Conservation (phyloP, 2,329 filamentous ascomycete genomes). For the Stenocarpella maydis region DNA sequence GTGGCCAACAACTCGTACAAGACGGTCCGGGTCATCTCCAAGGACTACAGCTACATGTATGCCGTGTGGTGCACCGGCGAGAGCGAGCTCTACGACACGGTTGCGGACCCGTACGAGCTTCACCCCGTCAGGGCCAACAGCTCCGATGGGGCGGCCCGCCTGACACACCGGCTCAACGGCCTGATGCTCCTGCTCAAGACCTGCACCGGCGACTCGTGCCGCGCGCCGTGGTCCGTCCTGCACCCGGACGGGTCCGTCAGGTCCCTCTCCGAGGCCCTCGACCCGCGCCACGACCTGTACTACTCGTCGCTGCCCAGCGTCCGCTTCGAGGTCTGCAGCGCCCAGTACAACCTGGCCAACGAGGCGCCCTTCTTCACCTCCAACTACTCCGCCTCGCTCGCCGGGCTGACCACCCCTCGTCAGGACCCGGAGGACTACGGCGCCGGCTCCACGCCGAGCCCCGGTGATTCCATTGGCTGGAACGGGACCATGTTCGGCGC, state of each 20-base stretch:
- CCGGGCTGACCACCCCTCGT: conserved; percentile 32
- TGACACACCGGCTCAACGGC: conserved; percentile 62
- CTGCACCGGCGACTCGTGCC: conserved; percentile 62
- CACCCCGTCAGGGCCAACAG: conserved; percentile 49
- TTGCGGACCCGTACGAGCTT: conserved; percentile 62
- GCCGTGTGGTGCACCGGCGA: conserved; percentile 75
- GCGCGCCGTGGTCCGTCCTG: conserved; percentile 64
- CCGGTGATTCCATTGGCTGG: conserved; percentile 31
- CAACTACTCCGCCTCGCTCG: conserved; percentile 32
- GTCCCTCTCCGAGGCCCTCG: conserved; percentile 60
- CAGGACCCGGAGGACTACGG: conserved; percentile 32
- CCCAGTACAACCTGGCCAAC: conserved; percentile 32
- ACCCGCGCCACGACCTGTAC: conserved; percentile 57
- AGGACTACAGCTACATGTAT: conserved; percentile 69
- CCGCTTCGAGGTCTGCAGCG: conserved; percentile 27
- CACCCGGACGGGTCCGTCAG: conserved; percentile 62
- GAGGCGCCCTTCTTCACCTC: conserved; percentile 34
- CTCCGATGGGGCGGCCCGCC: conserved; percentile 47
- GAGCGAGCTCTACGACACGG: conserved; percentile 71
- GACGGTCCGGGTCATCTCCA: conserved; percentile 60
- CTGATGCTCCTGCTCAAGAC: conserved; percentile 68
- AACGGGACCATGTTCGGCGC: conserved; percentile 29
- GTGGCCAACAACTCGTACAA: conserved; percentile 67
- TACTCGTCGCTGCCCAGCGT: conserved; percentile 47
- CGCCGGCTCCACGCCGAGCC: background rate